Evolutionary conservation across 2,329 filamentous ascomycete genomes (phyloP).

Genomic region (Cercospora beticola): DNA sequence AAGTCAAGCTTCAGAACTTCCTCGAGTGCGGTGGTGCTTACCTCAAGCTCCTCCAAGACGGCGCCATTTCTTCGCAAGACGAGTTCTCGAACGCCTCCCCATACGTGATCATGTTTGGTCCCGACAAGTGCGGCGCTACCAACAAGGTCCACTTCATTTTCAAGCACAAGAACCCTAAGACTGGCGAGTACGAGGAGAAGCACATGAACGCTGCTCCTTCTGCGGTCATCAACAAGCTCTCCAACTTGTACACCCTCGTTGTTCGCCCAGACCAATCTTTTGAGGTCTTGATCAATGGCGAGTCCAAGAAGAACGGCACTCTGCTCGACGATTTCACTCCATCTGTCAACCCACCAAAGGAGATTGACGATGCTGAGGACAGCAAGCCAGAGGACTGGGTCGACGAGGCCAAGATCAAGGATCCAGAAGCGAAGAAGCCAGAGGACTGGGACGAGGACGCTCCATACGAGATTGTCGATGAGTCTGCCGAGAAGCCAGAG

Average conservation of each 20-base stretch:
- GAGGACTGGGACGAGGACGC: constrained; percentile 99
- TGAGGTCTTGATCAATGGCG: constrained; percentile 86
- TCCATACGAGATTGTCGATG: constrained; percentile 91
- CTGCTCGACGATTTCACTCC: constrained; percentile 93
- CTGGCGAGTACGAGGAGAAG: constrained; percentile 99
- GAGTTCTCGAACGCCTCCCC: constrained; percentile 97
- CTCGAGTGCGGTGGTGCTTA: constrained; percentile 98
- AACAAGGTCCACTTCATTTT: constrained; percentile 99
- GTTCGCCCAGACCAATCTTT: constrained; percentile 96
- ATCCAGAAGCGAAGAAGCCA: constrained; percentile 92
- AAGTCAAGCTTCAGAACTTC: constrained; percentile 97
- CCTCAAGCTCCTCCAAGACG: constrained; percentile 97
- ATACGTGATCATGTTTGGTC: constrained; percentile 99
- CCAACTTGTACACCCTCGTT: constrained; percentile 93
- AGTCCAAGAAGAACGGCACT: constrained; percentile 81
- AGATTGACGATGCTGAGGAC: constrained; percentile 94
- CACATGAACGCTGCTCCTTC: constrained; percentile 81
- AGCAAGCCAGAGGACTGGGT: constrained; percentile 95
- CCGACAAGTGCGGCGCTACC: constrained; percentile 97
- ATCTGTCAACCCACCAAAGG: constrained; percentile 87
- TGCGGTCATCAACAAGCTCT: constrained; percentile 86
- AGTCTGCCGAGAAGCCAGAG: constrained; percentile 84
- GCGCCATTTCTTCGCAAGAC: constrained; percentile 92
- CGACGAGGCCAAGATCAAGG: constrained; percentile 84
- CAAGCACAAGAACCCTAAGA: constrained; percentile 99